A percentile compares a stretch with the other conserved stretches of the same genome.
Evolutionary conservation across 306 rosid species (phyloP).

Genomic region (Acacia acuminata): DNA sequence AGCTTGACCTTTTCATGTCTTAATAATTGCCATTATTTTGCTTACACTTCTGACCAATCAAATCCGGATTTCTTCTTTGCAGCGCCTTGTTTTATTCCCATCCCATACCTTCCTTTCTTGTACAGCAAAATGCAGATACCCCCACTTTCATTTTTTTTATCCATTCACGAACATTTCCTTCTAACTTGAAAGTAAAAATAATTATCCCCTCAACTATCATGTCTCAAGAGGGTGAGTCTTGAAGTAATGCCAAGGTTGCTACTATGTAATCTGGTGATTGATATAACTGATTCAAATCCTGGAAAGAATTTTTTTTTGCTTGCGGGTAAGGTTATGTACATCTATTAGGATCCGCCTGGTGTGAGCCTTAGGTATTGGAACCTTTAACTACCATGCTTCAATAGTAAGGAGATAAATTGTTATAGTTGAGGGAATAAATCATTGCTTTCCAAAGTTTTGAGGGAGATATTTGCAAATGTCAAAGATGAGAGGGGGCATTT

Average conservation of each 20-base stretch:
- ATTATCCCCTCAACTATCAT: not conserved
- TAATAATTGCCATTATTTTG: constrained; percentile 13
- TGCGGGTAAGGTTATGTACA: too few relatives aligned
- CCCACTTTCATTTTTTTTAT: not conserved
- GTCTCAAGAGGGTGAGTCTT: not conserved
- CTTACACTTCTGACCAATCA: constrained; percentile 41
- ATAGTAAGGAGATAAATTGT: not conserved
- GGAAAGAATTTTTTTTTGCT: too few relatives aligned
- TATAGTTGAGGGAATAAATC: not conserved
- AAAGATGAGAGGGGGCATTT: not conserved
- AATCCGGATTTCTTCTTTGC: constrained; percentile 19
- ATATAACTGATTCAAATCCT: too few relatives aligned
- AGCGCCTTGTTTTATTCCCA: constrained; percentile 19
- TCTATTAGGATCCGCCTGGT: too few relatives aligned
- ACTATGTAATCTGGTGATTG: too few relatives aligned
- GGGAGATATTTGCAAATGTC: not conserved
- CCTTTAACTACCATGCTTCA: too few relatives aligned
- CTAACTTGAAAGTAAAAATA: not conserved
- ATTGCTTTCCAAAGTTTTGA: not conserved
- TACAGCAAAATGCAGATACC: not conserved
- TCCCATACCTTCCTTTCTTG: constrained; percentile 13
- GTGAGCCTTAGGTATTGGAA: too few relatives aligned
- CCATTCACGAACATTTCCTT: not conserved
- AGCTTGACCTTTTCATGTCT: constrained; percentile 24
- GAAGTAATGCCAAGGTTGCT: too few relatives aligned